Evolutionary conservation across 2,329 filamentous ascomycete species (phyloP).

Genomic region (Trichocomaceae sp.): DNA sequence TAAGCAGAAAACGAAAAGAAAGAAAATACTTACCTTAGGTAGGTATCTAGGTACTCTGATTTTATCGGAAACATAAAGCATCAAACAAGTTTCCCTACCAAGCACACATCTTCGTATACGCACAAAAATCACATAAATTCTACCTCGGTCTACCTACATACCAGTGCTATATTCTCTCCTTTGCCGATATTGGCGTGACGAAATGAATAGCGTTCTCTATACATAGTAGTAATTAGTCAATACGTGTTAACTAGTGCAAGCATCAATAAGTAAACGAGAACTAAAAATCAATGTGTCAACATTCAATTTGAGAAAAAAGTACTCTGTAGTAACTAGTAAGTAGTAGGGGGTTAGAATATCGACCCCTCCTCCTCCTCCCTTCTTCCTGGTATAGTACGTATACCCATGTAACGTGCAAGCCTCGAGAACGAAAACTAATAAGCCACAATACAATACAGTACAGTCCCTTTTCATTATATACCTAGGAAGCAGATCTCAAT

Average conservation of each 20-base stretch:
- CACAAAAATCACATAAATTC: no score
- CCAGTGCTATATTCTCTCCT: neutral
- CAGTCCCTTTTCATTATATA: neutral
- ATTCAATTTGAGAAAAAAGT: neutral
- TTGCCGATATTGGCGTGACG: neutral
- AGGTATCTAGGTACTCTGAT: no score
- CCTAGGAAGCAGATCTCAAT: neutral
- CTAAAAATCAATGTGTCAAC: neutral
- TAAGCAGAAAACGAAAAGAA: neutral
- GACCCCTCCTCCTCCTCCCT: neutral
- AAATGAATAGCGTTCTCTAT: neutral
- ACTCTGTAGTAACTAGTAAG: neutral
- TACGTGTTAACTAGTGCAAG: neutral
- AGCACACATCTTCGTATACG: no score
- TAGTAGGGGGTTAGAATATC: neutral
- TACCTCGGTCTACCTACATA: no score
- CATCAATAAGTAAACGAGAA: neutral
- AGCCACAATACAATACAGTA: neutral
- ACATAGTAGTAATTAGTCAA: neutral
- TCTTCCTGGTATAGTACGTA: neutral
- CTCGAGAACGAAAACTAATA: neutral
- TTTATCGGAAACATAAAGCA: neutral
- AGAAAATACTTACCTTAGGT: no score
- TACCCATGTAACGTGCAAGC: neutral
- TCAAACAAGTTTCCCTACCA: neutral